Base-by-base conservation (phyloP, 768 basidiomycete species). In the Tylopilus sp. region DNA sequence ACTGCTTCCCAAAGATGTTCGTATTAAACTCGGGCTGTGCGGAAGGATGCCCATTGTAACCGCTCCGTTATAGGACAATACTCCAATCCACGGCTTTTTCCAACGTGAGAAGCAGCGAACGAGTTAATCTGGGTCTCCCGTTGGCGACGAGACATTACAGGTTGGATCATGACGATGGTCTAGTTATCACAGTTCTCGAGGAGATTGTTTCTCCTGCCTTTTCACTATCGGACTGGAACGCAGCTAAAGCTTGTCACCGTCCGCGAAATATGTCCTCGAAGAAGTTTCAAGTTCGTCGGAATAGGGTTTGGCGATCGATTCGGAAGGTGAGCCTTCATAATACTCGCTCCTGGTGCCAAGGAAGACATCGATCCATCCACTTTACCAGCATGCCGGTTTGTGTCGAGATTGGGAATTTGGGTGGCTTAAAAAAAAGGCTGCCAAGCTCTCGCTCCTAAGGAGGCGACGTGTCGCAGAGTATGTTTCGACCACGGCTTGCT, bases 1-100 rank as follows among this genome's bases (percentile, higher is more conserved):
- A 21, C 3, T 57, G 59, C 25, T 40, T 50, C n/a, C 40, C 42
- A 20, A 30, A 44, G n/a, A 46, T 60, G 58, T 60, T 18, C 15
- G 53, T 52, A 18, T 25, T 15, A 17, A 18, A 11, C 9, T 7
- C 17, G 13, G n/a, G n/a, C n/a, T n/a, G n/a, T n/a, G 6, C 9
- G 35, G 6, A 15, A 11, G 18, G 8, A 31, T 31, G 3, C 8
- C 12, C 4, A 5, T 5, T 9, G 26, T 47, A 33, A 60, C 25
- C 20, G 2, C 15, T 35, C 17, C 5, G 38, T 45, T 12, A n/a
- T 28, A 60, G 54, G 50, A 59, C 54, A 12, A 31, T 30, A 10
- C 5, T 6, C 15, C 25, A 28, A 2, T 2, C 6, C 17, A 13
- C 13, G 12, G 11, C 17, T 3, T 17, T 20, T 20, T 1, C 1